Base-by-base conservation (phyloP, 495 filamentous ascomycete species). In the Pseudevernia furfuracea region DNA sequence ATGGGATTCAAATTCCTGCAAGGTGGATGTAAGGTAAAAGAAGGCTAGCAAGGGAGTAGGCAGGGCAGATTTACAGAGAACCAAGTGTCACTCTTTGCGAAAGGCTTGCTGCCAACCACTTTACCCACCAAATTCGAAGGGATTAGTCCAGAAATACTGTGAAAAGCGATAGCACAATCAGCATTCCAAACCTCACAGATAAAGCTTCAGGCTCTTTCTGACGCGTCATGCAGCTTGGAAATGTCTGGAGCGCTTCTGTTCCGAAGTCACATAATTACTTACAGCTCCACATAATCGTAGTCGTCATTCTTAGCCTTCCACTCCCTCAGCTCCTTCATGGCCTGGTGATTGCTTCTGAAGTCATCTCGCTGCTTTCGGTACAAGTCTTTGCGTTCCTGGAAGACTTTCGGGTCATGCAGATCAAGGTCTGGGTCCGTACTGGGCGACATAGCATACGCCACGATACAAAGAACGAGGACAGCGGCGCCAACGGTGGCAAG, bases 1-100 rank as follows among this genome's bases (percentile, higher is more conserved):
- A 57, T 71, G 69, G 9, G 25, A 19, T n/a, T 53, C 57, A 38
- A 66, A 71, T 46, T 71, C 69, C 69, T 71, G 58, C 19, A 21
- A 9, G n/a, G 14, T 23, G 34, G 10, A 34, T n/a, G 6, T 39
- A 32, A 58, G 56, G 43, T 62, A 6, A 5, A 56, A 44, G 6
- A 34, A 62, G 37, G 14, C 36, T 58, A 37, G 32, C 36, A 63
- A 44, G 11, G 34, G 21, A 36, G 38, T n/a, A 52, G 43, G 12
- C 12, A 19, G 23, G 12, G 9, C 25, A 12, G n/a, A 60, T 49
- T 52, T 68, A 71, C 69, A 8, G 69, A 67, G 36, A 71, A 71
- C 60, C 52, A 71, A 43, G 66, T 71, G 62, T 71, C 69, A 28
- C 59, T 15, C 32, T 62, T 69, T 19, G 23, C 44, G 23, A 60